phyloP scores from a whole-genome alignment of 768 basidiomycete species.

The Stropharia rugosoannulata region DNA sequence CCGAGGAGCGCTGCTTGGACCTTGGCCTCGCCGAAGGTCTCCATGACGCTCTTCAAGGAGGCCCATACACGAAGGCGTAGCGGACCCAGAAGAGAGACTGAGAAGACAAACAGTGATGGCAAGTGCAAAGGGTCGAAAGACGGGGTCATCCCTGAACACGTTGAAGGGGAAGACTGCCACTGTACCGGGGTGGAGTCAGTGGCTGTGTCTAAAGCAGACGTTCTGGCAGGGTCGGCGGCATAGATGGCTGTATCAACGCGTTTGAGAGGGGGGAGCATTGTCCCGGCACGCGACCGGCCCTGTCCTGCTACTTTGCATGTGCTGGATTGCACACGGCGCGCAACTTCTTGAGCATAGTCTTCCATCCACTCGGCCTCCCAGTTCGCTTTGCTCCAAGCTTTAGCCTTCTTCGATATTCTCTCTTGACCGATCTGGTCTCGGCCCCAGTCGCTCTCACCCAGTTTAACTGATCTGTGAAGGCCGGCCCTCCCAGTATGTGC shows the following conservation, averaged over 20 bases:
- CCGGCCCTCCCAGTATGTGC: neutral
- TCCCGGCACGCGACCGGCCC: slow-evolving; percentile 4
- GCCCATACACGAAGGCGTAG: slow-evolving; percentile 26
- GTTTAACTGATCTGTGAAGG: neutral
- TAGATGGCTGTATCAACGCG: neutral
- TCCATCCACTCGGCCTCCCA: slow-evolving; percentile 71
- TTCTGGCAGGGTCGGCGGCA: neutral
- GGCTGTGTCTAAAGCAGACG: neutral
- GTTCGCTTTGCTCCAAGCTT: slow-evolving; percentile 55
- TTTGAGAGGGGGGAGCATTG: neutral
- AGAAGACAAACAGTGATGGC: slow-evolving; percentile 60
- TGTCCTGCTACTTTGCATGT: slow-evolving; percentile 18
- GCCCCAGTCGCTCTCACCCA: slow-evolving; percentile 13
- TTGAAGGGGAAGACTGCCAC: too few relatives aligned
- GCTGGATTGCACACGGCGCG: slow-evolving; percentile 44
- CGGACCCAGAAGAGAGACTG: slow-evolving; percentile 59
- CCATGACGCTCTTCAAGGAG: slow-evolving; percentile 19
- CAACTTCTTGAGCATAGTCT: slow-evolving; percentile 61
- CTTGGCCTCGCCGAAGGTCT: slow-evolving; percentile 21
- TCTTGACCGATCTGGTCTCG: slow-evolving; percentile 2
- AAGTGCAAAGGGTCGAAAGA: slow-evolving; percentile 66
- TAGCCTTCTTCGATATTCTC: neutral
- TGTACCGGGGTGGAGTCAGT: neutral
- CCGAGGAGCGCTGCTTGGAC: slow-evolving; percentile 33
- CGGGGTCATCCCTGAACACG: neutral